A percentile compares a stretch with the other conserved stretches of the same genome.
These are phyloP conservation scores for Candida nanaspora DNA, from an alignment of 805 yeast species.

Conservation along the genomic window DNA sequence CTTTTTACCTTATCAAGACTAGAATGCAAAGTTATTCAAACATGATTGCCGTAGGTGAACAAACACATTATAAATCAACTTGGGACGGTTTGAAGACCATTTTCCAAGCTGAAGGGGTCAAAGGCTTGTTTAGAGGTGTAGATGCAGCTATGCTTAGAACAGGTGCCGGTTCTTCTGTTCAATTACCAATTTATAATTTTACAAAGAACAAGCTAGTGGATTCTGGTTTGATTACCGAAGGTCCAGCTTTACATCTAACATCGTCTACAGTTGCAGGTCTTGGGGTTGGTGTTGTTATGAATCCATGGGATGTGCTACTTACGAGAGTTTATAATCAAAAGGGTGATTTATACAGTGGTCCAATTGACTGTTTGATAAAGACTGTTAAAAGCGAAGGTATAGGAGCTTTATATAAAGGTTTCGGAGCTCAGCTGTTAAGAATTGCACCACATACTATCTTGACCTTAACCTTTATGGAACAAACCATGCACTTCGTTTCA, in stretches of 20 bases:
- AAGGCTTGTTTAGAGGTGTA: constrained; percentile 82
- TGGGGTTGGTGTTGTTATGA: constrained; percentile 93
- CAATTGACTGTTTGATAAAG: constrained; percentile 81
- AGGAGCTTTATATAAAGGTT: constrained; percentile 87
- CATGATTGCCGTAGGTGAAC: constrained; percentile 72
- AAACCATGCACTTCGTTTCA: constrained; percentile 63
- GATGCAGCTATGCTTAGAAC: constrained; percentile 94
- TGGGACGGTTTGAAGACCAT: constrained; percentile 63
- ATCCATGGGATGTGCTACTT: constrained; percentile 93
- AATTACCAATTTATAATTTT: constrained; percentile 81
- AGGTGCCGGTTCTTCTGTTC: constrained; percentile 93
- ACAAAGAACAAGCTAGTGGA: constrained; percentile 58
- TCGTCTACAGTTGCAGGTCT: constrained; percentile 78
- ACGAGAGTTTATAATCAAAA: constrained; percentile 94
- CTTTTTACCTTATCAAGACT: constrained; percentile 86
- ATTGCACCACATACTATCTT: constrained; percentile 92
- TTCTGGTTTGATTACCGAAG: constrained; percentile 48
- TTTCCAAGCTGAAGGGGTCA: constrained; percentile 59
- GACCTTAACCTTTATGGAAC: constrained; percentile 92
- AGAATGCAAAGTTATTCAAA: constrained; percentile 91
- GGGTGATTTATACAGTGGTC: constrained; percentile 79
- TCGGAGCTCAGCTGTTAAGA: constrained; percentile 85
- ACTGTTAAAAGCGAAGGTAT: constrained; percentile 82
- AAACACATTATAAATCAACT: constrained; percentile 73
- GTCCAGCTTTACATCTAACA: constrained; percentile 62